phyloP scores from a whole-genome alignment of 768 basidiomycete genomes.

The Coprinopsis strossmayeri region DNA sequence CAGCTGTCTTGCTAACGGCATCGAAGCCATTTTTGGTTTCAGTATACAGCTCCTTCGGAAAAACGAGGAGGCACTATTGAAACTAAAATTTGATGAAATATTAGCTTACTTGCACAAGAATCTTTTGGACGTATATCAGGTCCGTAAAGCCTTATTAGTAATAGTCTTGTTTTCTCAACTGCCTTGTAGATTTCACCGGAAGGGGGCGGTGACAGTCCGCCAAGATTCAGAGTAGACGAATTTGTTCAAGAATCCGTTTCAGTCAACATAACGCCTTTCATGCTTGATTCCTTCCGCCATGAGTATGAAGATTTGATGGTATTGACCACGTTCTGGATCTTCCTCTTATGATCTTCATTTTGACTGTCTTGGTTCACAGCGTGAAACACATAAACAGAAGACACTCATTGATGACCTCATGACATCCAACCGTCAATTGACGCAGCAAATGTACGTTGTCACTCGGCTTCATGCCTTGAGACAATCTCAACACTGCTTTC shows the following conservation, averaged over 20 bases:
- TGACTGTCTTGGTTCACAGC: conserved; percentile 22
- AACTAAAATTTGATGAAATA: conserved; percentile 89
- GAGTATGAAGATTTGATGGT: conserved; percentile 82
- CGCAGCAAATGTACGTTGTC: conserved; percentile 67
- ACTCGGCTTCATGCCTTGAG: neutral
- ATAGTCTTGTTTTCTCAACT: conserved; percentile 6
- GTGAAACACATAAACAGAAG: conserved; percentile 76
- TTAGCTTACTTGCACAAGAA: conserved; percentile 74
- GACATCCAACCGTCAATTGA: conserved; percentile 69
- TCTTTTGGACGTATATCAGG: conserved; percentile 80
- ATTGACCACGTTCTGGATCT: conserved; percentile 12
- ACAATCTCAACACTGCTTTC: conserved; percentile 7
- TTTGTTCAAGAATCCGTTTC: conserved; percentile 87
- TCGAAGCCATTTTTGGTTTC: conserved; percentile 96
- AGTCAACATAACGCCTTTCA: conserved; percentile 88
- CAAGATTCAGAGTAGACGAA: conserved; percentile 62
- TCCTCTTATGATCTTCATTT: neutral
- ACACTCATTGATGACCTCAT: conserved; percentile 78
- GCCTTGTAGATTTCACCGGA: conserved; percentile 22
- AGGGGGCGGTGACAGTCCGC: conserved; percentile 18
- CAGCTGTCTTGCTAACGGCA: conserved; percentile 92
- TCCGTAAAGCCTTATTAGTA: conserved; percentile 8
- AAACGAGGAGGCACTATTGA: conserved; percentile 75
- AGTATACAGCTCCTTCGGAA: conserved; percentile 80
- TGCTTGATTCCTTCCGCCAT: conserved; percentile 84